Conservation (phyloP, 208 protist species). For the Trypanosoma brucei region DNA sequence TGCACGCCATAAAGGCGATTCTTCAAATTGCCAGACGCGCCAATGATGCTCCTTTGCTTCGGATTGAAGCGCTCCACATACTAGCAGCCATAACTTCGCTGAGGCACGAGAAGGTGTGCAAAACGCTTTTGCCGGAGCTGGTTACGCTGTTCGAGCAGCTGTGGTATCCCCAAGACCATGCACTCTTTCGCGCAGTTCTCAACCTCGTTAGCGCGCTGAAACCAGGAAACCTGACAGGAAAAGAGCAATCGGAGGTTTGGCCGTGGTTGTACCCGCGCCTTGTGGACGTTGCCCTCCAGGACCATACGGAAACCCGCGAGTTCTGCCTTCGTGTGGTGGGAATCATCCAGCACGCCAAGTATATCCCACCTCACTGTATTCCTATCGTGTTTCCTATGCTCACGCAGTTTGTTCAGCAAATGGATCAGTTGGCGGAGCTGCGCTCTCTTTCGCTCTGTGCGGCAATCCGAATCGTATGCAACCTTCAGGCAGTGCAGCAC, state of each 20-base stretch:
- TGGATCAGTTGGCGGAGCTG: conserved; percentile 83
- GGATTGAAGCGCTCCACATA: conserved; percentile 83
- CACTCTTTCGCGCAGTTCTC: conserved; percentile 77
- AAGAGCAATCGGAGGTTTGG: conserved; percentile 89
- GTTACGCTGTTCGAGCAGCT: conserved; percentile 87
- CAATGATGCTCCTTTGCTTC: conserved; percentile 67
- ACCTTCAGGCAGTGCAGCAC: conserved; percentile 85
- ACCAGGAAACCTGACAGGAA: conserved; percentile 84
- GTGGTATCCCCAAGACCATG: conserved; percentile 75
- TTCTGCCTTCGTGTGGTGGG: conserved; percentile 86
- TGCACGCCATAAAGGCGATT: conserved; percentile 77
- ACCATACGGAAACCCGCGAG: conserved; percentile 78
- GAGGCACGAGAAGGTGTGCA: conserved; percentile 80
- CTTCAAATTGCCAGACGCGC: conserved; percentile 73
- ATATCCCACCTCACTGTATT: conserved; percentile 88
- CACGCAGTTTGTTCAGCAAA: conserved; percentile 78
- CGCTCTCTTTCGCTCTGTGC: conserved; percentile 79
- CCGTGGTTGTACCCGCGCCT: conserved; percentile 89
- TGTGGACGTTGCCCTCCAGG: conserved; percentile 85
- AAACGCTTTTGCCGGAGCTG: conserved; percentile 82
- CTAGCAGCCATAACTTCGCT: conserved; percentile 75
- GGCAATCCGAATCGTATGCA: conserved; percentile 82
- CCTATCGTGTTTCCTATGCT: conserved; percentile 83
- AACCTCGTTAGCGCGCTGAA: conserved; percentile 86
- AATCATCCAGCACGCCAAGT: conserved; percentile 82